Percentiles rank a stretch among this genome's conserved stretches.
phyloP scores from a whole-genome alignment of 2,329 filamentous ascomycete species.

The Ophiostoma novo-ulmi region DNA sequence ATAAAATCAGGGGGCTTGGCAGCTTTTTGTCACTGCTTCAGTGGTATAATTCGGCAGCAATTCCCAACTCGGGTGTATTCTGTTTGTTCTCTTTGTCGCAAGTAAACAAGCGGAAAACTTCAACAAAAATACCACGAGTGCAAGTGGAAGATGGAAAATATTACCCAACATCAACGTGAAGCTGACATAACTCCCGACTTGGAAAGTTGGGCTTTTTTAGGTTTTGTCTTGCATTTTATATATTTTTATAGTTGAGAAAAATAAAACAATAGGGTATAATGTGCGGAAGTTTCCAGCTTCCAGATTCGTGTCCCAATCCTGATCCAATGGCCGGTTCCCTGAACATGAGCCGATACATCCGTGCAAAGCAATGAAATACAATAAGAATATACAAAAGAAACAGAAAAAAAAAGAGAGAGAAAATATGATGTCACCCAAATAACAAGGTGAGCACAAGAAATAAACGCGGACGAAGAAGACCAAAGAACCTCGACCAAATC shows the following conservation, averaged over 20 bases:
- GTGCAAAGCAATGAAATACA: not conserved
- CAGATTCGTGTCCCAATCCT: not conserved
- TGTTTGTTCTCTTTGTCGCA: not conserved
- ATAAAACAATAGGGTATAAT: constrained; percentile 1
- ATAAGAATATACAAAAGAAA: not conserved
- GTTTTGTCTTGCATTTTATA: no score
- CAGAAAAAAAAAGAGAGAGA: not conserved
- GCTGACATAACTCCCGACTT: not conserved
- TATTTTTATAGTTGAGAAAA: not conserved
- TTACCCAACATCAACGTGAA: not conserved
- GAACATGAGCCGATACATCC: not conserved
- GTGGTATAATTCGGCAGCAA: no score
- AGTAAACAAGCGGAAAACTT: not conserved
- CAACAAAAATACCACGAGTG: no score
- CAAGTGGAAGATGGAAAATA: no score
- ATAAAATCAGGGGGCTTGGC: not conserved
- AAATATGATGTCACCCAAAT: not conserved
- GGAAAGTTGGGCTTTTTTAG: no score
- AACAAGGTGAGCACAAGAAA: not conserved
- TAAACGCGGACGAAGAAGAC: no score
- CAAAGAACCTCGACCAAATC: not conserved
- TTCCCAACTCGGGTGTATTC: no score
- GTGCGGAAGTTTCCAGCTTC: not conserved
- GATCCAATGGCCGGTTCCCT: not conserved
- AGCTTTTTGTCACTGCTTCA: not conserved